Percentiles rank a stretch among this genome's conserved stretches.
Evolutionary conservation across 441 rosid genomes (phyloP).

Genomic region (Eutrema salsugineum): DNA sequence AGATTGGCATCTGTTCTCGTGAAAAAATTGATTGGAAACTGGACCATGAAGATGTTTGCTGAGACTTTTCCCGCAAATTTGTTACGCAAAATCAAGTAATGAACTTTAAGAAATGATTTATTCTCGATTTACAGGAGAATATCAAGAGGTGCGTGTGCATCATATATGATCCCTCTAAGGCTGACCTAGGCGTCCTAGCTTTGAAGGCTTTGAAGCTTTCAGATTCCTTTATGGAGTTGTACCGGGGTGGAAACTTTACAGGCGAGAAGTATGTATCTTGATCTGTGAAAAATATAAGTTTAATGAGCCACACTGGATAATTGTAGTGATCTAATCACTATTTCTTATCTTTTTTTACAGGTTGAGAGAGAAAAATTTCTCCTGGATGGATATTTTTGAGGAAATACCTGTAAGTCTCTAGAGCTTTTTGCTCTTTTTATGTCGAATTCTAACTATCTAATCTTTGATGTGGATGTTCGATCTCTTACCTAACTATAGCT

Average conservation of each 20-base stretch:
- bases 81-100: background rate
- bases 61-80: background rate
- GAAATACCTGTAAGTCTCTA: conserved; percentile 87
- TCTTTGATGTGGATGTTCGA: background rate
- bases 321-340: conserved; percentile 13
- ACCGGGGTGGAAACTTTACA: conserved; percentile 70
- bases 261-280: conserved; percentile 78
- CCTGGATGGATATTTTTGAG: conserved; percentile 99
- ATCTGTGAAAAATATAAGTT: background rate
- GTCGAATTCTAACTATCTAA: background rate
- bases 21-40: background rate
- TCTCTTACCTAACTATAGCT: background rate
- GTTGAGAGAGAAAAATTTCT: conserved; percentile 94
- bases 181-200: conserved; percentile 85
- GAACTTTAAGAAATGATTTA: background rate
- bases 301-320: conserved; percentile 8
- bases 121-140: conserved; percentile 60
- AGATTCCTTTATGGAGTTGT: conserved; percentile 92
- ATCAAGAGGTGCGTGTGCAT: conserved; percentile 95
- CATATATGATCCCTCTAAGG: conserved; percentile 92
- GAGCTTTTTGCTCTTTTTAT: background rate
- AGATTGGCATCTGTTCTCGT: background rate
- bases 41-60: background rate
- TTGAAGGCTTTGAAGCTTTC: conserved; percentile 97
- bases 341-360: conserved; percentile 43